Evolutionary conservation across 1,284 basidiomycete species (phyloP), one percentile per base, ranked within the genome.

Genomic region (Rhodotorula glutinis): DNA sequence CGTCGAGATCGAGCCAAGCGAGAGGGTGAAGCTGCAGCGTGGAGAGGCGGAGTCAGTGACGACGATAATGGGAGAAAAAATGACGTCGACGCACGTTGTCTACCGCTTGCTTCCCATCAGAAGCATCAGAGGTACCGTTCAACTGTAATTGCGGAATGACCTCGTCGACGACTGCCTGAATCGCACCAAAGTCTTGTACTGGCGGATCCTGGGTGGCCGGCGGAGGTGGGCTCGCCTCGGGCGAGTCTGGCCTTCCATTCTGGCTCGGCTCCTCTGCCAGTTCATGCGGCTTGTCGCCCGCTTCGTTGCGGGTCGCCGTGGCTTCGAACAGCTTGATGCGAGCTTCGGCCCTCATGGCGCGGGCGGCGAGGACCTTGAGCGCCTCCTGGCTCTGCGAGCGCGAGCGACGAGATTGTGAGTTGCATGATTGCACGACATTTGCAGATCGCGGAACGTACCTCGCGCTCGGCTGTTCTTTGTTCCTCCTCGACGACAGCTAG

Each of bases 291-390:
- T 38, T 38, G 10, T 51, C 49, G 25, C 16, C 25, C 16, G 49
- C 49, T 27, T 51, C 49, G 49, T n/a, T 27, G 9, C 49, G 49
- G 14, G 9, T 46, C 9, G 27, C 46, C 46, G 63, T 53, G 7
- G 67, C 60, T 30, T 73, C 69, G 30, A 69, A 44, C 1, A 65
- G 47, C 57, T 67, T 71, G 57, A 73, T 59, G 23, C 72, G 56
- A 5, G 69, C 72, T 52, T 73, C 72, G 23, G 72, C 69, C 25
- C 72, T 56, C 64, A 64, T 67, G 3, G 69, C 69, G 10, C 72
- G 64, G 4, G 56, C 55, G 3, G 69, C 69, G n/a, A 73, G 69
- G 2, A 63, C 72, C 8, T 61, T 40, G n/a, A 73, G 58, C 17
- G 69, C 66, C 56, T 71, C 69, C 29, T 71, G 64, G 55, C 64